phyloP scores from a whole-genome alignment of 2,329 filamentous ascomycete species.

The Trichoderma breve region DNA sequence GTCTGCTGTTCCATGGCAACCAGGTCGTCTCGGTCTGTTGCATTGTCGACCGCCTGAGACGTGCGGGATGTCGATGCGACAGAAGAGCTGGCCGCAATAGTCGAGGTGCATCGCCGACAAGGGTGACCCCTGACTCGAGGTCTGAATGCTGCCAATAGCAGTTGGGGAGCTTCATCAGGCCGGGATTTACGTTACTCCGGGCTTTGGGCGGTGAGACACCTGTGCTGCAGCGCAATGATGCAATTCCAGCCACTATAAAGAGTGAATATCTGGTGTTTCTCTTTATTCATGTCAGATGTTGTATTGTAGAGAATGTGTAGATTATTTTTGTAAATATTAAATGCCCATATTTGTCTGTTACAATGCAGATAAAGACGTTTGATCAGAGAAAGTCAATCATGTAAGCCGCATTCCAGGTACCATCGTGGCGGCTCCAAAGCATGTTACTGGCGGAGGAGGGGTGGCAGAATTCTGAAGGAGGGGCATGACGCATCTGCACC shows the following conservation, averaged over 20 bases:
- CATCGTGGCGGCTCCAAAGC: slow-evolving; percentile 1
- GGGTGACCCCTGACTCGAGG: slow-evolving; percentile 14
- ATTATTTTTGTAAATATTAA: neutral
- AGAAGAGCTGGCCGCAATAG: slow-evolving; percentile 13
- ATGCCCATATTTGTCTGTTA: neutral
- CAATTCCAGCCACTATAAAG: neutral
- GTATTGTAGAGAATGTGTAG: neutral
- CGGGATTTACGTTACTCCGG: slow-evolving; percentile 31
- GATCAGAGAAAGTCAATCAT: neutral
- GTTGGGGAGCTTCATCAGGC: neutral
- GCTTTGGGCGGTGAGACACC: slow-evolving; percentile 27
- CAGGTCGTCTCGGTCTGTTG: slow-evolving; percentile 28
- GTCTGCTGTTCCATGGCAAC: slow-evolving; percentile 62
- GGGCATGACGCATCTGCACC: slow-evolving; percentile 10
- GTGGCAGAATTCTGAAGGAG: slow-evolving; percentile 35
- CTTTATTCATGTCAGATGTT: neutral
- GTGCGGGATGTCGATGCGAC: slow-evolving; percentile 13
- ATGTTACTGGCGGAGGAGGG: slow-evolving; percentile 22
- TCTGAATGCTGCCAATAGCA: neutral
- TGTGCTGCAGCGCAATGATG: neutral
- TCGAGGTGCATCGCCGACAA: slow-evolving; percentile 14
- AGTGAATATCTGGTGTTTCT: neutral
- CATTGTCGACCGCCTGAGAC: slow-evolving; percentile 29
- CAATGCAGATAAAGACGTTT: neutral
- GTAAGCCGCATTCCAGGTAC: neutral